Evolutionary conservation across 73 alveolate species (phyloP), one percentile per base, ranked within the genome.

Genomic region (Paramecium octaurelia): DNA sequence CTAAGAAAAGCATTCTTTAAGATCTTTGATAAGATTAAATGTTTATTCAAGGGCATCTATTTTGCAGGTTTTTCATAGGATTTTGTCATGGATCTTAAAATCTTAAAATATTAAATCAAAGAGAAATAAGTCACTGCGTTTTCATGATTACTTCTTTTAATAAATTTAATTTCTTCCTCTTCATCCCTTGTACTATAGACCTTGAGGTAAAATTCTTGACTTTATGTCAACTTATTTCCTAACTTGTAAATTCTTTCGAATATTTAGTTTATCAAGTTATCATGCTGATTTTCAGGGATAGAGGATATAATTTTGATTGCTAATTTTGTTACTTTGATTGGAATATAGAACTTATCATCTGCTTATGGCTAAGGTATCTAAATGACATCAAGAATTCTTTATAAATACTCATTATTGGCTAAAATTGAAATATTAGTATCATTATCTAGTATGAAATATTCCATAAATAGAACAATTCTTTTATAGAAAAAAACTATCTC

Each of bases 51-150:
- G 6, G 80, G 70, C 12, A 36, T 35, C 20, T 84, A 60, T 24
- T 71, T 23, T 24, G 91, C 44, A 42, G 91, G 91, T 44, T 42
- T 89, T 12, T 38, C 60, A 18, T 46, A 42, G 7, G 94, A 6
- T 64, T 70, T 36, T 18, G 94, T 89, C 27, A 89, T n/a, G 16
- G 44, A 69, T 43, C 76, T 89, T 10, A 89, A 50, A 27, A 89
- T 89, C 40, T 89, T 89, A 35, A 89, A 70, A 83, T 89, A 89
- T 48, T 89, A 35, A 44, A 70, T 89, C 31, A 89, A 48, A 12
- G 94, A 64, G 3, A 1, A 18, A 40, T 60, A 36, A 68, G 38
- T 48, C 1, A 87, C 21, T 0, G 69, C 93, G 36, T 58, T 36
- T 11, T 31, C 35, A 87, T 87, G 69, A 16, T 24, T 23, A 34